Evolutionary conservation across 2,329 filamentous ascomycete species (phyloP).

Genomic region (Neofusicoccum umdonicola): DNA sequence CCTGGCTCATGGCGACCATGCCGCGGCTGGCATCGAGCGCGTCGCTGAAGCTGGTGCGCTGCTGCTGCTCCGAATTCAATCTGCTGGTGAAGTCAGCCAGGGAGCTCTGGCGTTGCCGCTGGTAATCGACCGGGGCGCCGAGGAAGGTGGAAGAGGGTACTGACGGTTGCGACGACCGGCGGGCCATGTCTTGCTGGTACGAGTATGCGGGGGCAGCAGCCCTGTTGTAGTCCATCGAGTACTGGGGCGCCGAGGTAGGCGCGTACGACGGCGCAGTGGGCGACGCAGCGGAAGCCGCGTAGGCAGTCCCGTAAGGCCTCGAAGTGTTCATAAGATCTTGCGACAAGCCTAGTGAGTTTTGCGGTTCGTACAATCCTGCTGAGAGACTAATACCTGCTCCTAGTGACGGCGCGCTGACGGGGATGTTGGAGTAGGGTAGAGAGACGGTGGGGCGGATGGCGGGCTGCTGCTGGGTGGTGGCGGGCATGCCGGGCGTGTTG

Average conservation of each 20-base stretch:
- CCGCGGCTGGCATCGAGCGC: constrained; percentile 89
- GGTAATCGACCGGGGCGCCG: constrained; percentile 45
- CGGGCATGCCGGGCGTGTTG: constrained; percentile 56
- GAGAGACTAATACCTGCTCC: constrained; percentile 66
- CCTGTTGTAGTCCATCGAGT: constrained; percentile 66
- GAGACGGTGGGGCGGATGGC: constrained; percentile 60
- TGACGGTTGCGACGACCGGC: constrained; percentile 84
- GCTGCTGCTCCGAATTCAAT: constrained; percentile 58
- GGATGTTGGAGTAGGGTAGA: constrained; percentile 72
- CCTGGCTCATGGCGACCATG: constrained; percentile 94
- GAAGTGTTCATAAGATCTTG: constrained; percentile 74
- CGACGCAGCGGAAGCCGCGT: constrained; percentile 64
- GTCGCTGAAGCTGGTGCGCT: constrained; percentile 73
- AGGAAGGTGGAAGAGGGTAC: constrained; percentile 58
- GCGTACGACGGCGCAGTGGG: constrained; percentile 65
- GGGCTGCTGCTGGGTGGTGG: constrained; percentile 56
- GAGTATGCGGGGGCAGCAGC: constrained; percentile 52
- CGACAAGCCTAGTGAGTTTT: constrained; percentile 67
- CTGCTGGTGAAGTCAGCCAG: constrained; percentile 62
- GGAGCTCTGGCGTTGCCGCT: constrained; percentile 57
- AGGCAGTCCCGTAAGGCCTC: constrained; percentile 67
- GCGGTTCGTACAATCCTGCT: constrained; percentile 59
- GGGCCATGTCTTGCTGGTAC: constrained; percentile 54
- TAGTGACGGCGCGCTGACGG: constrained; percentile 67
- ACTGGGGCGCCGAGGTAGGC: constrained; percentile 69